Base-by-base conservation (phyloP, 495 filamentous ascomycete genomes). In the Aspergillus avenaceus region DNA sequence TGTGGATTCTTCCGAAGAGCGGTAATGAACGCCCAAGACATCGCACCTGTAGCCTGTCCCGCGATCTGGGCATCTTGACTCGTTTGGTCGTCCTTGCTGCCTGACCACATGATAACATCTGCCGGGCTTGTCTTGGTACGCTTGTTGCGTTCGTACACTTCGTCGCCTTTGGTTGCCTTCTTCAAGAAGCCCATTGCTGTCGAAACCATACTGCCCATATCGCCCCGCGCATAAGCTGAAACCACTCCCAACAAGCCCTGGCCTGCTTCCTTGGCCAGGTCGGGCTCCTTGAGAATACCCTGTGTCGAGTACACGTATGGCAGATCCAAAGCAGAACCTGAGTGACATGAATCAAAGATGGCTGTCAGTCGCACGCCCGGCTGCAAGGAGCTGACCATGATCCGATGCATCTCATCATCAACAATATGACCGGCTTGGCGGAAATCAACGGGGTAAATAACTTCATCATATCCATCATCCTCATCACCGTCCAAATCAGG, bases 321-420 rank as follows among this genome's bases (percentile, higher is more conserved):
- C 23, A 98, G 80, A 63, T 98, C 93, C 59, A 98, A 79, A 6
- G 91, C 93, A 7, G 93, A 95, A 55, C 93, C 93, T 3, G 91
- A 96, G 70, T 98, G 93, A 73, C 93, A 98, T n/a, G 91, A 96
- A 71, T 98, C 93, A 74, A 98, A 98, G 66, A 98, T 97, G 36
- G 93, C 93, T 1, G 93, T 98, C 44, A 98, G 75, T 27, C 93
- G 84, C 19, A 96, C 92, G 50, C 93, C 93, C 9, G 87, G 78
- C 55, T 79, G 78, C 12, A 98, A 75, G 8, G 89, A 83, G 37
- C 73, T 74, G 41, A 98, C 93, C 91, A 98, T 95, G 65, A 97
- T 97, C 45, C 87, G 79, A 65, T 98, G 93, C 90, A 98, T 96
- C 72, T 97, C 92, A 59, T 98, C 93, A 64, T 98, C 93, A 49